Conservation (phyloP, 768 basidiomycete genomes). For the Holtermanniella nyarrowii region DNA sequence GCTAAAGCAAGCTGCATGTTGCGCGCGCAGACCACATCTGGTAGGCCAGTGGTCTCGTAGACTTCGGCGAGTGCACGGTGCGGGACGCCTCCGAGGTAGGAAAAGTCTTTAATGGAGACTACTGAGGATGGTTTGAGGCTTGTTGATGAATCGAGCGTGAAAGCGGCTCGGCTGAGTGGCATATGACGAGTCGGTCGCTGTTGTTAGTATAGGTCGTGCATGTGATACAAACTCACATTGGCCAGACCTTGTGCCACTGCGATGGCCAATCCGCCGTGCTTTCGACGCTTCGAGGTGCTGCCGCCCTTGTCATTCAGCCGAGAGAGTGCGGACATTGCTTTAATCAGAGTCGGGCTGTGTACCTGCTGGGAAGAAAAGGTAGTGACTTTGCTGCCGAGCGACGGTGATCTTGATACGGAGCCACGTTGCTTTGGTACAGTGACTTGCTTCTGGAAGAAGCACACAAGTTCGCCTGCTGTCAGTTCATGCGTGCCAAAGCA, state of each 20-base stretch:
- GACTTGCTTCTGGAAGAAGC: conserved; percentile 55
- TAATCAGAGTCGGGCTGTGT: conserved; percentile 18
- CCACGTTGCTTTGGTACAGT: conserved; percentile 14
- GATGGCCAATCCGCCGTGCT: neutral
- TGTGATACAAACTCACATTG: conserved; percentile 6
- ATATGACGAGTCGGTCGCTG: neutral
- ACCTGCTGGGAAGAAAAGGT: conserved; percentile 6
- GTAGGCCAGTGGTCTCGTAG: conserved; percentile 10
- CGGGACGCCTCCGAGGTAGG: conserved; percentile 10
- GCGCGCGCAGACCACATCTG: conserved; percentile 5
- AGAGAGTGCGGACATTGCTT: conserved; percentile 33
- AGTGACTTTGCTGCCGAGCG: conserved; percentile 6
- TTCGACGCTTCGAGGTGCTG: neutral
- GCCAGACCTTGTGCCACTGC: conserved; percentile 7
- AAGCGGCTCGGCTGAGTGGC: conserved; percentile 10
- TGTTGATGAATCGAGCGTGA: conserved; percentile 2
- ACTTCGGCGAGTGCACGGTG: conserved; percentile 13
- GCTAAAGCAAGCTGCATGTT: conserved; percentile 21
- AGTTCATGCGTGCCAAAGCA: neutral
- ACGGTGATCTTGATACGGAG: conserved; percentile 29
- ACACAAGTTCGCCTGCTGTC: conserved; percentile 64
- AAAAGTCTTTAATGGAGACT: conserved; percentile 21
- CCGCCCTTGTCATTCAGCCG: conserved; percentile 10
- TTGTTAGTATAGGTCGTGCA: neutral
- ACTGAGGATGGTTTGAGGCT: conserved; percentile 29